phyloP scores from a whole-genome alignment of 2,329 filamentous ascomycete species.

The Xenosphaeropsis pyriputrescens region DNA sequence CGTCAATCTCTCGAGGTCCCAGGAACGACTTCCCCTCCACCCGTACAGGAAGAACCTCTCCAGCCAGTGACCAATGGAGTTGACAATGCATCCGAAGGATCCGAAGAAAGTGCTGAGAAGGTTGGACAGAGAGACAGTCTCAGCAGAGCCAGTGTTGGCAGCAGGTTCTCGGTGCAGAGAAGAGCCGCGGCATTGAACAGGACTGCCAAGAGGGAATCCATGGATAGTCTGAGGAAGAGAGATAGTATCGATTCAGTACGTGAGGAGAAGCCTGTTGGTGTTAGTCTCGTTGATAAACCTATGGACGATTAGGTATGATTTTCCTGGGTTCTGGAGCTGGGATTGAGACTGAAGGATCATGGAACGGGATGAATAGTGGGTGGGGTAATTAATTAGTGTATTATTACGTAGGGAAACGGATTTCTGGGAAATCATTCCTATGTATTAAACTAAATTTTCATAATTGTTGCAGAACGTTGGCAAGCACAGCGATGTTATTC shows the following conservation, averaged over 20 bases:
- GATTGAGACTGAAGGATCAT: too few species aligned
- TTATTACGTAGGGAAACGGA: too few species aligned
- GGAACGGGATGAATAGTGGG: too few species aligned
- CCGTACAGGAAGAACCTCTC: neutral
- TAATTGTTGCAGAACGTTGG: too few species aligned
- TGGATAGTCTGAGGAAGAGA: conserved; percentile 11
- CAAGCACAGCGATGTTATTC: too few species aligned
- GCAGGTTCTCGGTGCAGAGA: conserved; percentile 26
- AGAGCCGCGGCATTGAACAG: conserved; percentile 17
- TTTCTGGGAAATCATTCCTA: too few species aligned
- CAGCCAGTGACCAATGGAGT: conserved; percentile 12
- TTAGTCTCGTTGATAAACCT: conserved; percentile 60
- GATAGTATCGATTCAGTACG: conserved; percentile 15
- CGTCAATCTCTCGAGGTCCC: conserved; percentile 74
- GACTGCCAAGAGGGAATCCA: conserved; percentile 11
- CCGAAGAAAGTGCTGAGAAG: conserved; percentile 7
- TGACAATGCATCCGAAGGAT: conserved; percentile 10
- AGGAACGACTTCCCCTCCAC: conserved; percentile 5
- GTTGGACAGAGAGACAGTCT: conserved; percentile 53
- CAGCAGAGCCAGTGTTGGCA: conserved; percentile 36
- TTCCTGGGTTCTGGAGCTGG: too few species aligned
- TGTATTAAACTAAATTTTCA: too few species aligned
- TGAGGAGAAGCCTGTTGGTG: conserved; percentile 29
- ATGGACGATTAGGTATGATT: conserved; percentile 60
- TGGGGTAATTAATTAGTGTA: too few species aligned